Percentiles rank a stretch among this genome's conserved stretches.
Evolutionary conservation across 768 basidiomycete genomes (phyloP).

Genomic region (Calocera viscosa): DNA sequence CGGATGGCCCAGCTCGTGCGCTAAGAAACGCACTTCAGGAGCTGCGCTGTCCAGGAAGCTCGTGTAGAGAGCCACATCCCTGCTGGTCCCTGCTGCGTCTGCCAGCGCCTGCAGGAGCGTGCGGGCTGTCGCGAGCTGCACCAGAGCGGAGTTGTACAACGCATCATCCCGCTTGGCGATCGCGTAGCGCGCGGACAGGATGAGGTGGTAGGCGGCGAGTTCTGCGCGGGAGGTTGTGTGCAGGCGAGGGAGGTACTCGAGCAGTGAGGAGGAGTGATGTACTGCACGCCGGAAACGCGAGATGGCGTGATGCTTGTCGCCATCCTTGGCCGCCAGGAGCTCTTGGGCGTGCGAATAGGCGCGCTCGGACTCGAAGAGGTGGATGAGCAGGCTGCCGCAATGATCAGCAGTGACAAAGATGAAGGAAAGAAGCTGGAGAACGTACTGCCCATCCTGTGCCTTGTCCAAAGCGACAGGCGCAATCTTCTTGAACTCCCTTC

Average conservation of each 20-base stretch:
- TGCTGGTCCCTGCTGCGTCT: constrained; percentile 48
- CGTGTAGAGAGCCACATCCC: constrained; percentile 76
- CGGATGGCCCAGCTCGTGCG: constrained; percentile 68
- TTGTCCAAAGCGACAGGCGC: constrained; percentile 53
- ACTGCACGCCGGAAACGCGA: constrained; percentile 70
- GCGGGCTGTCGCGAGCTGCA: constrained; percentile 68
- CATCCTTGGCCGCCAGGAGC: constrained; percentile 41
- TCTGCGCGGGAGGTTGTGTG: constrained; percentile 48
- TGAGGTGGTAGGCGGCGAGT: constrained; percentile 61
- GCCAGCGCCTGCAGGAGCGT: constrained; percentile 58
- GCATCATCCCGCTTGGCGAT: constrained; percentile 55
- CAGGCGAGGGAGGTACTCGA: constrained; percentile 46
- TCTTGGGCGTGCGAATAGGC: constrained; percentile 87
- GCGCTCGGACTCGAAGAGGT: constrained; percentile 83
- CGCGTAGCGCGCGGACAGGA: constrained; percentile 64
- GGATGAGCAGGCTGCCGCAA: constrained; percentile 54
- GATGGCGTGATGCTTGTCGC: constrained; percentile 46
- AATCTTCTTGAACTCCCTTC: constrained; percentile 78
- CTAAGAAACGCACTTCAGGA: constrained; percentile 84
- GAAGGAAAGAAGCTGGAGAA: constrained; percentile 13
- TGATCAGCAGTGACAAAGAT: constrained; percentile 8
- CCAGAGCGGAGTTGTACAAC: constrained; percentile 47
- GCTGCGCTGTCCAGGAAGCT: constrained; percentile 77
- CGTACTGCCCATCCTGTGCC: constrained; percentile 77
- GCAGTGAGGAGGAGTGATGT: constrained; percentile 54